Evolutionary conservation across 169 alveolate species (phyloP), one percentile per base, ranked within the genome.

Genomic region (Neospora caninum): DNA sequence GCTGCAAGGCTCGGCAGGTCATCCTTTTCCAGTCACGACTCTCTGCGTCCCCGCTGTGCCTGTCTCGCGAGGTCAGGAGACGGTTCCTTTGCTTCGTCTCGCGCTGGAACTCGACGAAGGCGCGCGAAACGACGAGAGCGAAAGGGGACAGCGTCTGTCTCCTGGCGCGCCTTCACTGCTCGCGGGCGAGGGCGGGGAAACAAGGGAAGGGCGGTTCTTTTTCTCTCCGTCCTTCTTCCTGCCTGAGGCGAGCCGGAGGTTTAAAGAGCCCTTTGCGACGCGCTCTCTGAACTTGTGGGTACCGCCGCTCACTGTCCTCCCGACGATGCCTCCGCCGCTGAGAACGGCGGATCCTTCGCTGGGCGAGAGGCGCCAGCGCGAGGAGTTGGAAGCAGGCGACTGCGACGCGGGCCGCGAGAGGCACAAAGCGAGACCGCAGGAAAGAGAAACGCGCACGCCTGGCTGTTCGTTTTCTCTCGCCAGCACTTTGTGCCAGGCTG

Each of bases 251-350:
- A 9, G 10, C 67, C 64, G n/a, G 13, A 31, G n/a, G 10, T 49
- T 36, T 25, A 36, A 36, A 49, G 54, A 82, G 64, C 38, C 53
- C 67, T 42, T 82, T 41, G 54, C 18, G 20, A 82, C 89, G n/a
- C 53, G 89, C 6, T 38, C 67, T 25, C 89, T 82, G 36, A 82
- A 82, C 41, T 49, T 82, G 18, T 82, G 89, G 89, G 67, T 82
- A 18, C 89, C 89, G 29, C 39, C 89, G 10, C 9, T 82, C 36
- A 22, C 34, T 20, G 67, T 41, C 0, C 22, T 82, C 18, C 89
- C 89, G 38, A 43, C 4, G 84, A 6, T n/a, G 42, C 84, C 39
- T 10, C 84, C 10, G 45, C 45, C 39, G 31, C 73, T 64, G 73
- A 64, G 20, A 4, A 22, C 4, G n/a, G 20, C n/a, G 73, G 20